Conservation (phyloP, 2,329 filamentous ascomycete genomes). For the Alternaria sp. region DNA sequence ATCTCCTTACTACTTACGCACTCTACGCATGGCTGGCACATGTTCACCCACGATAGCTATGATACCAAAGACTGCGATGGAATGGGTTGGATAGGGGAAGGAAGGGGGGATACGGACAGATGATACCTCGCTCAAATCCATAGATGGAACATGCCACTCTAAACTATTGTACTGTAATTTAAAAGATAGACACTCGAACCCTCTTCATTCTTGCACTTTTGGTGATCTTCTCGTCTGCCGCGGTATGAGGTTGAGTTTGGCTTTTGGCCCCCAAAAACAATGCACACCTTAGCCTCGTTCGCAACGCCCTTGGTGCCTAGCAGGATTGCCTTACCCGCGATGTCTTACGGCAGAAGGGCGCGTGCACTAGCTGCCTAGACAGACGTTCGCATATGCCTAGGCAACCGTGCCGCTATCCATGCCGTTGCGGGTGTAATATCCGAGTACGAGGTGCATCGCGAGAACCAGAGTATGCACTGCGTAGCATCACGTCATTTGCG, state of each 20-base stretch:
- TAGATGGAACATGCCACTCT: not conserved
- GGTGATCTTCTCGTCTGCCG: not conserved
- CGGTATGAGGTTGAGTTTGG: slow-evolving; percentile 7
- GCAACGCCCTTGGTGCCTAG: not conserved
- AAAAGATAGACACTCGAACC: not conserved
- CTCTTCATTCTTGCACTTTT: not conserved
- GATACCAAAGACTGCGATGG: slow-evolving; percentile 7
- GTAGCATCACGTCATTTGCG: not conserved
- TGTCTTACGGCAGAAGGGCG: not conserved
- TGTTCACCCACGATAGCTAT: slow-evolving; percentile 18
- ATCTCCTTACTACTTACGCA: slow-evolving; percentile 6
- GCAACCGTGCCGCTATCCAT: not conserved
- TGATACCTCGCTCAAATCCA: slow-evolving; percentile 22
- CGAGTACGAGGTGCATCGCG: not conserved
- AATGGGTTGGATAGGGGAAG: not conserved
- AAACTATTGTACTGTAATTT: not conserved
- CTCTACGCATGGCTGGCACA: slow-evolving; percentile 28
- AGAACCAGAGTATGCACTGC: not conserved
- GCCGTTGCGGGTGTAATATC: not conserved
- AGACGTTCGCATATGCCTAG: slow-evolving; percentile 3
- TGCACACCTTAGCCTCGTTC: not conserved
- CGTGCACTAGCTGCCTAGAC: not conserved
- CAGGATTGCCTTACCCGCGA: not conserved
- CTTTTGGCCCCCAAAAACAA: slow-evolving; percentile 8
- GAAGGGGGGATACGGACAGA: not conserved